These are phyloP conservation scores for Cryptosporidium tyzzeri DNA, from an alignment of 169 alveolate genomes.

Conservation along the genomic window DNA sequence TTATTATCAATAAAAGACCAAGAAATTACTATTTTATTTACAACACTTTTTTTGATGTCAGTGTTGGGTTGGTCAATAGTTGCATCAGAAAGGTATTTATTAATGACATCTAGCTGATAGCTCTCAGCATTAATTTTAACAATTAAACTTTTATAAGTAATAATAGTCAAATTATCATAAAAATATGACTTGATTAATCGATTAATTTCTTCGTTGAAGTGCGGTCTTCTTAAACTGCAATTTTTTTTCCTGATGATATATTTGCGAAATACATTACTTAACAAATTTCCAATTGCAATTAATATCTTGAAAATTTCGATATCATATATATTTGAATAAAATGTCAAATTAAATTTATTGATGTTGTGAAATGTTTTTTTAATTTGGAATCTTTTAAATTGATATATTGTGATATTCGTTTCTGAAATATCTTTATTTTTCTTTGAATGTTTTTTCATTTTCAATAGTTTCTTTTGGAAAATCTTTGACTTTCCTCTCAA, in stretches of 20 bases:
- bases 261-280: neutral
- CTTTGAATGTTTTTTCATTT: neutral
- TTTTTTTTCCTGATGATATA: neutral
- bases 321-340: neutral
- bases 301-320: neutral
- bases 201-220: neutral
- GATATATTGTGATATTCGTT: neutral
- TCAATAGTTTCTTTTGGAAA: neutral
- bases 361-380: neutral
- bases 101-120: constrained; percentile 5
- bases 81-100: neutral
- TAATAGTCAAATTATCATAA: neutral
- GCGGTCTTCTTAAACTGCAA: neutral
- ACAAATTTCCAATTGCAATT: neutral
- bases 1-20: constrained; percentile 58
- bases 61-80: neutral
- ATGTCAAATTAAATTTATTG: neutral
- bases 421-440: neutral
- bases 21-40: constrained; percentile 10
- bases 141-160: constrained; percentile 35
- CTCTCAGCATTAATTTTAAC: neutral
- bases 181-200: neutral
- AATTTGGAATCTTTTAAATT: neutral
- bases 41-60: neutral
- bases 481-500: neutral